Percentiles rank a stretch among this genome's conserved stretches.
Conservation (phyloP, 352 stramenopile species). For the Phytophthora pinifolia region DNA sequence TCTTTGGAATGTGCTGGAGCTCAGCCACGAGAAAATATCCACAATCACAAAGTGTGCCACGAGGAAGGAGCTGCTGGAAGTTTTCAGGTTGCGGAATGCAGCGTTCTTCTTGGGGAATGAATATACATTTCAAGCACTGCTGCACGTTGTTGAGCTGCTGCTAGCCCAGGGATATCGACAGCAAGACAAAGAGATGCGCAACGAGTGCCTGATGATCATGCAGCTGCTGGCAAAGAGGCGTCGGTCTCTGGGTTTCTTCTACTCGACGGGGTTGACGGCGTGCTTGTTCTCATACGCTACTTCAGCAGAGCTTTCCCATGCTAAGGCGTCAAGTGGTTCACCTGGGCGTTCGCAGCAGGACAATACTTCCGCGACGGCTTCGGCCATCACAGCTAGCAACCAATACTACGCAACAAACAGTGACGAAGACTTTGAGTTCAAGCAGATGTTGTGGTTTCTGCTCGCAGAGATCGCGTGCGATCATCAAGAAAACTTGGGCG, state of each 20-base stretch:
- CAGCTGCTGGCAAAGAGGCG: constrained; percentile 53
- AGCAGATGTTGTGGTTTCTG: constrained; percentile 73
- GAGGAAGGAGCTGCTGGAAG: constrained; percentile 55
- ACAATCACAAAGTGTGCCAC: constrained; percentile 41
- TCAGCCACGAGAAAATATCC: constrained; percentile 57
- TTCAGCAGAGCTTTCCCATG: constrained; percentile 39
- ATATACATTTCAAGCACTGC: constrained; percentile 57
- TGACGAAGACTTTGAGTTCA: constrained; percentile 83
- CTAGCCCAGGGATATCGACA: constrained; percentile 58
- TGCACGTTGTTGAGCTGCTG: constrained; percentile 59
- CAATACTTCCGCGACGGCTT: constrained; percentile 20
- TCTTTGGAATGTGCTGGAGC: constrained; percentile 78
- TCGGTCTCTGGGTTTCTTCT: constrained; percentile 55
- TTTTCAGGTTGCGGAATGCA: constrained; percentile 66
- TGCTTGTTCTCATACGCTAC: constrained; percentile 71
- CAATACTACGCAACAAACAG: constrained; percentile 68
- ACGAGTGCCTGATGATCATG: constrained; percentile 74
- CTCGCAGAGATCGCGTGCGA: constrained; percentile 52
- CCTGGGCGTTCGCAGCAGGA: neutral
- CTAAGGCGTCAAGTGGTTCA: constrained; percentile 6
- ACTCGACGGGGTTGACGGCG: constrained; percentile 52
- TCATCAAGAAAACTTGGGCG: constrained; percentile 51
- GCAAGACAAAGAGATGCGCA: constrained; percentile 81
- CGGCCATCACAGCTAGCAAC: constrained; percentile 51
- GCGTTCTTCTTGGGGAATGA: constrained; percentile 60